These are phyloP conservation scores for Tripterygium wilfordii DNA, from an alignment of 177 flowering plant species.

Conservation along the genomic window DNA sequence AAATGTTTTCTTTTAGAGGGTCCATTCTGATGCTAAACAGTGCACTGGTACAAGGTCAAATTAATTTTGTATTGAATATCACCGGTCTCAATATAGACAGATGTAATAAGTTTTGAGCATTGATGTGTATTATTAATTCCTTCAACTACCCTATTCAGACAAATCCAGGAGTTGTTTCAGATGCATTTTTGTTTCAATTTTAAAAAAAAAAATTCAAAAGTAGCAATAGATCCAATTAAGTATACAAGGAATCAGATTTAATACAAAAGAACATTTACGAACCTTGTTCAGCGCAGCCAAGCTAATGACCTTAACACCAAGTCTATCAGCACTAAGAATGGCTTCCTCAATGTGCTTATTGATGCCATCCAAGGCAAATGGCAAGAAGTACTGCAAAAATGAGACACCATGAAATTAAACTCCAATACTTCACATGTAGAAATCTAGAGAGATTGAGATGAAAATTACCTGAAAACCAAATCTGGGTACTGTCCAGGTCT, in stretches of 20 bases:
- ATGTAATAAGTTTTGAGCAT: too few species aligned
- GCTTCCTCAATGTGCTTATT: conserved; percentile 81
- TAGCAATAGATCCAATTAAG: not conserved
- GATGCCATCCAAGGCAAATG: conserved; percentile 77
- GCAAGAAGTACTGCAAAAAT: conserved; percentile 76
- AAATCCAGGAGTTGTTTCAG: too few species aligned
- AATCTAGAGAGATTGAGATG: not conserved
- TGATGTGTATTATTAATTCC: conserved; percentile 1
- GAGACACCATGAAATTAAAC: not conserved
- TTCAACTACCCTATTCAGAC: conserved; percentile 8
- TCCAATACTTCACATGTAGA: not conserved
- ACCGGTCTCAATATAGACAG: too few species aligned
- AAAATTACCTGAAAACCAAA: conserved; percentile 75
- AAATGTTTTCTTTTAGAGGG: not conserved
- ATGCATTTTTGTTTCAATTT: not conserved
- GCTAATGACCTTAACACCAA: conserved; percentile 86
- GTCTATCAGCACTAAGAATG: conserved; percentile 70
- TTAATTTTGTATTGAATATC: too few species aligned
- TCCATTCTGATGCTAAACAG: too few species aligned
- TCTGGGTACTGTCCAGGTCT: conserved; percentile 83
- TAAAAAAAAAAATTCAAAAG: not conserved
- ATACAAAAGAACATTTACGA: too few species aligned
- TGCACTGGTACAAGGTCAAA: too few species aligned
- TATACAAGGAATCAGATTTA: conserved; percentile 1
- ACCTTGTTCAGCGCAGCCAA: conserved; percentile 98